Conservation (phyloP, 169 alveolate species). For the Plasmodium blacklocki region DNA sequence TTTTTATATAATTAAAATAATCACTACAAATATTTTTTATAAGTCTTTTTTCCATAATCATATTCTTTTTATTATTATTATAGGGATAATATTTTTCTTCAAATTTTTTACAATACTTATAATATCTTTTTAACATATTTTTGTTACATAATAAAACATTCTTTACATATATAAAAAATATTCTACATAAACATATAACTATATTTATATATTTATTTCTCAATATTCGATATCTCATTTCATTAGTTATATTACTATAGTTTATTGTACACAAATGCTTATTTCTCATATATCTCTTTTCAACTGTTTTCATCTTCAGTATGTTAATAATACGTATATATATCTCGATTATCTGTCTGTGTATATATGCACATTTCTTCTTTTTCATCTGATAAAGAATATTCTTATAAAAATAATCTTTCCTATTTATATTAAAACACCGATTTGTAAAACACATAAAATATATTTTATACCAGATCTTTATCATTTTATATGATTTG, state of each 20-base stretch:
- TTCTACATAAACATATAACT: conserved; percentile 7
- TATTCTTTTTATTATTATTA: background rate
- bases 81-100: background rate
- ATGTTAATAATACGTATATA: conserved; percentile 11
- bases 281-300: background rate
- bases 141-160: conserved; percentile 14
- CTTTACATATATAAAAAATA: conserved; percentile 6
- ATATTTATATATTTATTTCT: conserved; percentile 14
- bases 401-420: conserved; percentile 9
- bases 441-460: background rate
- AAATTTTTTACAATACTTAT: background rate
- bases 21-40: too few relatives aligned
- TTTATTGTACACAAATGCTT: background rate
- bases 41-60: background rate
- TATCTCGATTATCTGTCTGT: background rate
- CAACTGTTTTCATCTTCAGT: conserved; percentile 14
- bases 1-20: too few relatives aligned
- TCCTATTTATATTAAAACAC: background rate
- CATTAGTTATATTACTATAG: conserved; percentile 4
- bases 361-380: conserved; percentile 5
- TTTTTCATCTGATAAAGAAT: conserved; percentile 6
- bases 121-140: conserved; percentile 6
- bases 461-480: conserved; percentile 1
- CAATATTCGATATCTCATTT: conserved; percentile 18
- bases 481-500: background rate